Conservation (phyloP, 345 rosid species). For the Hevea brasiliensis region DNA sequence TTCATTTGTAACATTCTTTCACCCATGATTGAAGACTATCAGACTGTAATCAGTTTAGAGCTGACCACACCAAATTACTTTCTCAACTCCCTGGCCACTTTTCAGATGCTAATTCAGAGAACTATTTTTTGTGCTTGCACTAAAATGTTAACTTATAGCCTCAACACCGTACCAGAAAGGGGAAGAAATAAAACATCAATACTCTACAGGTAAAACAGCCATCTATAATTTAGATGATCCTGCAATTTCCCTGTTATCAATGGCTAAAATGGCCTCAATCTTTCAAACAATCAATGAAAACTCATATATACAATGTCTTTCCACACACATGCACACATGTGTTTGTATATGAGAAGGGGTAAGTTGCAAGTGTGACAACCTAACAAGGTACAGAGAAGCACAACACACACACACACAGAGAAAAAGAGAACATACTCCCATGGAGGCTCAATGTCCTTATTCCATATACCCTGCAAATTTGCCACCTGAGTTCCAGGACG, state of each 20-base stretch:
- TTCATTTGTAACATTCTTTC: too few species aligned
- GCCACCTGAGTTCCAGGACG: constrained; percentile 92
- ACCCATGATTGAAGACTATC: too few species aligned
- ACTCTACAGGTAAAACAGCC: not conserved
- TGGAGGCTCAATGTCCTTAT: constrained; percentile 63
- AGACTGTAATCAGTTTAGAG: not conserved
- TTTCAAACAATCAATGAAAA: not conserved
- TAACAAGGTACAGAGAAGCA: not conserved
- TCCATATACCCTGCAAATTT: constrained; percentile 96
- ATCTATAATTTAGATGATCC: not conserved
- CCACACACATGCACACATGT: not conserved
- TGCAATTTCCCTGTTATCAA: not conserved
- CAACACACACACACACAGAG: constrained; percentile 2
- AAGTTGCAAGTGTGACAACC: not conserved
- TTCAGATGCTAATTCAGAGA: not conserved
- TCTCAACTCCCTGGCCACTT: not conserved
- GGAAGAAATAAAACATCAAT: not conserved
- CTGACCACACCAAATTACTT: not conserved
- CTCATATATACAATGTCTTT: not conserved
- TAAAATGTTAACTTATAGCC: not conserved
- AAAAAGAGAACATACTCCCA: constrained; percentile 74
- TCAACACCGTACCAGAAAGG: not conserved
- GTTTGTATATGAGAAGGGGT: not conserved
- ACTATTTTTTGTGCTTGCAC: not conserved
- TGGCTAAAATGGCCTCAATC: not conserved